Evolutionary conservation across 371 early-diverging fungal genomes (phyloP), one percentile per base, ranked within the genome.

Genomic region (Actinomortierella ambigua): DNA sequence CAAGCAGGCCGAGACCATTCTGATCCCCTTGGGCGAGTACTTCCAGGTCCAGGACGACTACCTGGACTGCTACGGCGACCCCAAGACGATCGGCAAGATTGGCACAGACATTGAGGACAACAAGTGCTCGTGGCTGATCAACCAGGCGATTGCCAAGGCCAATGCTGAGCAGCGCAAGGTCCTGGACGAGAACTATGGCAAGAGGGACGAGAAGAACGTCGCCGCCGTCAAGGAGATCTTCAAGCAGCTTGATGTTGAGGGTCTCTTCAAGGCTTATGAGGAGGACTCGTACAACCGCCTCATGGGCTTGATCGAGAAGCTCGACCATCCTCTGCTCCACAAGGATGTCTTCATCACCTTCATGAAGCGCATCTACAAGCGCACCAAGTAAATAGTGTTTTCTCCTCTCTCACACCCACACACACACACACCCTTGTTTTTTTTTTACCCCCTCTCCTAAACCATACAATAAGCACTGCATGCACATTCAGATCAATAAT

Each of bases 21-120:
- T 98, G 51, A 83, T 98, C 48, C 97, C 96, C 23, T 82, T 98
- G 52, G 98, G 98, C 51, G 93, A 93, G 79, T 97, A 96, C 76
- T 98, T 98, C 90, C 98, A 98, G 81, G 88, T 96, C 56, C 98
- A 97, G 83, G 98, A 97, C 77, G 99, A 98, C 76, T 97, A 92
- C 69, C 80, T 98, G 68, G 96, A 96, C 80, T 96, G 96, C 80
- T 95, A 88, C 64, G 97, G 94, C 57, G 83, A 87, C 28, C 97
- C 98, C 9, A 90, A 85, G 58, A 83, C 91, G 28, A 97, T 96
- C 75, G 98, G 98, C 75, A 99, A 99, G 86, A 93, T 98, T 66
- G 98, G 97, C 52, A 99, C 98, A 28, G 99, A 99, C 79, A 97
- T 99, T 53, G 89, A 95, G 81, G 98, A 98, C 78, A 97, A 95